Conservation (phyloP, 441 rosid species). For the Dalechampia spathulata region DNA sequence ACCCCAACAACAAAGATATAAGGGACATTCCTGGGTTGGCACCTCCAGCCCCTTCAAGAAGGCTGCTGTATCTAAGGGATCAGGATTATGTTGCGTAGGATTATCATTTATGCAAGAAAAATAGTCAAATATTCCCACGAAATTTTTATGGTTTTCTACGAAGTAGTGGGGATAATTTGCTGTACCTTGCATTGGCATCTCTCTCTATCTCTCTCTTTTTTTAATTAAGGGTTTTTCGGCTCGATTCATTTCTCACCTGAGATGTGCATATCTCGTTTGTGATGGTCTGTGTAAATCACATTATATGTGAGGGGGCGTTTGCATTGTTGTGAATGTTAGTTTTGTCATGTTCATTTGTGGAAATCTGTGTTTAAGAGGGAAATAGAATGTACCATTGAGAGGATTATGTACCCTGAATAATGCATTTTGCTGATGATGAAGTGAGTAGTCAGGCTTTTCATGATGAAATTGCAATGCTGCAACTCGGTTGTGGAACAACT, state of each 20-base stretch:
- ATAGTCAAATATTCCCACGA: slow-evolving; percentile 1
- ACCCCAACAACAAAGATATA: slow-evolving; percentile 86
- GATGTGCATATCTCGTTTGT: slow-evolving; percentile 34
- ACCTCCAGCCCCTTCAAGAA: slow-evolving; percentile 91
- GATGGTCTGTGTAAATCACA: slow-evolving; percentile 34
- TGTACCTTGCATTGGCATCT: slow-evolving; percentile 8
- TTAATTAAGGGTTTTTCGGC: neutral
- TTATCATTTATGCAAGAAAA: slow-evolving; percentile 4
- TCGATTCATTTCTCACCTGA: slow-evolving; percentile 20
- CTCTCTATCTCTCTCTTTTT: slow-evolving; percentile 2
- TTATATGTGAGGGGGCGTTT: slow-evolving; percentile 16
- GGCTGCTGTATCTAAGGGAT: slow-evolving; percentile 54
- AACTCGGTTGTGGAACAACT: too few species aligned
- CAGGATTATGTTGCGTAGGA: slow-evolving; percentile 21
- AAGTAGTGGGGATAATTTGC: slow-evolving; percentile 17
- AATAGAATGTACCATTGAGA: too few species aligned
- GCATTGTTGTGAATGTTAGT: slow-evolving; percentile 15
- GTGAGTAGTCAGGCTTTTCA: too few species aligned
- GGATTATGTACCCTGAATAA: too few species aligned
- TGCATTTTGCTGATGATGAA: too few species aligned
- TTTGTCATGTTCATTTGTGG: slow-evolving; percentile 6
- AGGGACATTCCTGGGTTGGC: slow-evolving; percentile 99
- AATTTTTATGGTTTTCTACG: slow-evolving; percentile 2
- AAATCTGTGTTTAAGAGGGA: too few species aligned
- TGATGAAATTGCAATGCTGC: too few species aligned